Evolutionary conservation across 805 yeast species (phyloP), one percentile per base, ranked within the genome.

Genomic region (Candida maris): DNA sequence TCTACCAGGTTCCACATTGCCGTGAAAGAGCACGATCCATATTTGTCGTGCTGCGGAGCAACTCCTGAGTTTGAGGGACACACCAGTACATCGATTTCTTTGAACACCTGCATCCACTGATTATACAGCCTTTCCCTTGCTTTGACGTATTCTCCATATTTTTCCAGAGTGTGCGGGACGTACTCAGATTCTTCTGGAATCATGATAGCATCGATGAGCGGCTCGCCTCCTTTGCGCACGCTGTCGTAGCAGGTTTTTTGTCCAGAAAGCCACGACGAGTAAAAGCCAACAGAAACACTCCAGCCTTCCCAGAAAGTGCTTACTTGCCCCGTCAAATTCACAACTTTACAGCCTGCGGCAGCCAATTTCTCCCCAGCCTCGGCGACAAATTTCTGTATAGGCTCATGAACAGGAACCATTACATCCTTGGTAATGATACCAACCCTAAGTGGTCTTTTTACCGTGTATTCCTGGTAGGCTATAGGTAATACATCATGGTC

Each of bases 1-100:
- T 48, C 40, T 8, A 35, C 28, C 9, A 44, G 27, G 23, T 48
- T 50, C 53, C 51, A 48, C 13, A 39, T 19, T 15, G 32, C 34
- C 1, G 52, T 46, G 29, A 45, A 49, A 3, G 48, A 43, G 5
- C 42, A 35, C 13, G 41, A 30, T n/a, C 52, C 52, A 19, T 35
- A 49, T 5, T 38, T 35, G 28, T 47, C 48, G 29, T 48, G 54
- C 6, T 43, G 42, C 4, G 51, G 47, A 5, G 52, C 54, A 6
- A 47, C 44, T 16, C 28, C 30, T 2, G 45, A 32, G 6, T 37
- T 34, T 10, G 39, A 51, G 2, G 54, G 52, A 27, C 39, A 30
- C 2, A 49, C 7, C 3, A 49, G 19, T 19, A 35, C 41, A 28
- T 49, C 54, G 6, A 49, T 16, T 4, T 46, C 30, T 18, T 30